Base-by-base conservation (phyloP, 352 stramenopile genomes). In the Pythium periplocum region DNA sequence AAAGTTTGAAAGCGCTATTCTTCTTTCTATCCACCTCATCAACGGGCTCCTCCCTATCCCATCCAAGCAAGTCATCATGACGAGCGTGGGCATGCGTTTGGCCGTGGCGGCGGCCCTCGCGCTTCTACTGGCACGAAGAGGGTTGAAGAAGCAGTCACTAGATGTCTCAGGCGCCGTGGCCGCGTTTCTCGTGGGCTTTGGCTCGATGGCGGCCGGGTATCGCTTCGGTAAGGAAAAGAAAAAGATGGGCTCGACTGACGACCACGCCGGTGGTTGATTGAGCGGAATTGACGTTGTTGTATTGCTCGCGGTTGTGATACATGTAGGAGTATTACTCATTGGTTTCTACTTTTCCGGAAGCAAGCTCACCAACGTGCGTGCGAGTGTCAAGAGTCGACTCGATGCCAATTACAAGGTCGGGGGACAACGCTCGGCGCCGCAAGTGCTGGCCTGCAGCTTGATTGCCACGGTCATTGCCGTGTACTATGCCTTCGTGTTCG, bases 301-400 rank as follows among this genome's bases (percentile, higher is more conserved):
- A 32, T 11, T 46, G 4, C 30, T 48, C 36, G 7, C 39, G 40
- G 48, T 57, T 47, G 6, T 36, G 30, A 57, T 26, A 26, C 11
- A 26, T 26, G 17, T 47, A 90, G 86, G 86, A 6, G 49, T 81
- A 30, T 54, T 94, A 50, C 68, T 96, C 11, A 67, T 96, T 34
- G 75, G 69, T 34, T 96, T 96, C 55, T 96, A 96, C 68, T 81
- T 89, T 48, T 87, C 84, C 6, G 75, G 83, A 44, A 91, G 83
- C 59, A 94, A 87, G 54, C 73, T 96, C 43, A 96, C 87, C 32
- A 90, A 87, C 12, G 62, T 93, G 41, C 61, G 70, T 7, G 73
- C 78, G 12, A 65, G 57, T 30, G 55, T 72, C 46, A 93, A 90
- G 63, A 57, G 71, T 33, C 61, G 74, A 52, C 40, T 91, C 8